phyloP scores from a whole-genome alignment of 208 protist genomes.

The Leishmania lainsoni region DNA sequence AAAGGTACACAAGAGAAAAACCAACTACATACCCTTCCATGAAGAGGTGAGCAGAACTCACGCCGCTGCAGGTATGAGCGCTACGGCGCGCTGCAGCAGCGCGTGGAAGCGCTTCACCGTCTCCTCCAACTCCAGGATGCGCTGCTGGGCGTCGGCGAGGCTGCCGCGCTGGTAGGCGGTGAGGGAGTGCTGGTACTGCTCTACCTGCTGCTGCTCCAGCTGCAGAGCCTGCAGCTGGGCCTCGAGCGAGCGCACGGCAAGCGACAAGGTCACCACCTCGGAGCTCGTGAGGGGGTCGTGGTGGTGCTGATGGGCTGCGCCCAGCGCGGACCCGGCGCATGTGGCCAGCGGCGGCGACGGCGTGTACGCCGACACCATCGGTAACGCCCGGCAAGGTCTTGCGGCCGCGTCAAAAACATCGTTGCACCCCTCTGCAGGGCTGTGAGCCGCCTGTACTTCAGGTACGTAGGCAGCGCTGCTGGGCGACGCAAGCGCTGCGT shows the following conservation, averaged over 20 bases:
- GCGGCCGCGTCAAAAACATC: conserved; percentile 6
- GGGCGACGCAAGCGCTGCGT: neutral
- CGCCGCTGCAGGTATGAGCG: conserved; percentile 40
- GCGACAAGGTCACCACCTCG: conserved; percentile 13
- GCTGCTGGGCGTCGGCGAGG: conserved; percentile 37
- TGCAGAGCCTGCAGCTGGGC: conserved; percentile 19
- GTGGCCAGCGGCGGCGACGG: neutral
- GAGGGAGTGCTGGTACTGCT: conserved; percentile 18
- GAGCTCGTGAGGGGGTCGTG: conserved; percentile 19
- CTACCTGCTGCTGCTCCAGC: conserved; percentile 30
- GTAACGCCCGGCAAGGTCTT: neutral
- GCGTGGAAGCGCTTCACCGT: conserved; percentile 52
- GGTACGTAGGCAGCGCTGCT: neutral
- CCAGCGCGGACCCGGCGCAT: neutral
- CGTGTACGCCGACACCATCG: neutral
- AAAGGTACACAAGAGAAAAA: neutral
- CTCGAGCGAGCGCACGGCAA: conserved; percentile 18
- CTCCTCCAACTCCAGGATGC: conserved; percentile 63
- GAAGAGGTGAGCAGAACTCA: neutral
- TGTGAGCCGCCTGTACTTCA: neutral
- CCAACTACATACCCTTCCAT: neutral
- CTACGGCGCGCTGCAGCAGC: conserved; percentile 49
- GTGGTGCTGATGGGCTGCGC: conserved; percentile 3
- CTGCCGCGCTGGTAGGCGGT: conserved; percentile 25
- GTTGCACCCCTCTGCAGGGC: conserved; percentile 7